These are phyloP conservation scores for Pseudomonodictys pantanalensis DNA, from an alignment of 495 filamentous ascomycete genomes.

Conservation along the genomic window DNA sequence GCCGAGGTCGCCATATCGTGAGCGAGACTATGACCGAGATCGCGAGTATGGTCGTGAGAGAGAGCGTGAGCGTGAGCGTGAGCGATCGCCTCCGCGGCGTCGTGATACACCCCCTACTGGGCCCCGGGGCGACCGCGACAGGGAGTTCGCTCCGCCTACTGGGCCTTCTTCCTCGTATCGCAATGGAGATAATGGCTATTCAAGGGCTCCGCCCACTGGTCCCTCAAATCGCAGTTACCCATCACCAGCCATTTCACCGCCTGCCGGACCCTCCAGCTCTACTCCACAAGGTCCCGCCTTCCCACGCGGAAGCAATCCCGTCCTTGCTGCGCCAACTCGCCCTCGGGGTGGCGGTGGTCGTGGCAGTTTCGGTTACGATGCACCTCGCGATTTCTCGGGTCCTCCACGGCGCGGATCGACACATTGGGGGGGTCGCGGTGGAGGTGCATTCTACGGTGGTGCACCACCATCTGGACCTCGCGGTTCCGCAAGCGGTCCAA, in stretches of 20 bases:
- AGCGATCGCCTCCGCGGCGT: slow-evolving; percentile 26
- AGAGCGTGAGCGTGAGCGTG: slow-evolving; percentile 20
- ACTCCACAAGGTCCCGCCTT: slow-evolving; percentile 47
- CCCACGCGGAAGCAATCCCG: slow-evolving; percentile 51
- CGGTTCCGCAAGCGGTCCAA: slow-evolving; percentile 6
- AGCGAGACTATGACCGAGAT: slow-evolving; percentile 18
- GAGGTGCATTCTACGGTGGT: slow-evolving; percentile 13
- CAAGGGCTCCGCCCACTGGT: slow-evolving; percentile 41
- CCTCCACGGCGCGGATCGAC: slow-evolving; percentile 33
- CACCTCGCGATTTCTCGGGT: slow-evolving; percentile 32
- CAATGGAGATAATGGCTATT: slow-evolving; percentile 34
- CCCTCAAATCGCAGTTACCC: slow-evolving; percentile 40
- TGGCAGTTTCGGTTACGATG: slow-evolving; percentile 38
- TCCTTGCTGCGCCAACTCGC: slow-evolving; percentile 59
- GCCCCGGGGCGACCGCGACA: slow-evolving; percentile 23
- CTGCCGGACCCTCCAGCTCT: slow-evolving; percentile 50
- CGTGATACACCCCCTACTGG: slow-evolving; percentile 36
- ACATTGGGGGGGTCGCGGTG: slow-evolving; percentile 33
- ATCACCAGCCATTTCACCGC: slow-evolving; percentile 43
- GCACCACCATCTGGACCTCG: slow-evolving; percentile 33
- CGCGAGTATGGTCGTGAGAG: slow-evolving; percentile 19
- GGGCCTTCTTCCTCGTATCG: slow-evolving; percentile 35
- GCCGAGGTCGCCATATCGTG: slow-evolving; percentile 27
- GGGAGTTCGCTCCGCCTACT: slow-evolving; percentile 32
- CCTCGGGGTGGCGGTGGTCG: slow-evolving; percentile 51